Conservation (phyloP, 257 asterid species). For the Apocynum venetum region DNA sequence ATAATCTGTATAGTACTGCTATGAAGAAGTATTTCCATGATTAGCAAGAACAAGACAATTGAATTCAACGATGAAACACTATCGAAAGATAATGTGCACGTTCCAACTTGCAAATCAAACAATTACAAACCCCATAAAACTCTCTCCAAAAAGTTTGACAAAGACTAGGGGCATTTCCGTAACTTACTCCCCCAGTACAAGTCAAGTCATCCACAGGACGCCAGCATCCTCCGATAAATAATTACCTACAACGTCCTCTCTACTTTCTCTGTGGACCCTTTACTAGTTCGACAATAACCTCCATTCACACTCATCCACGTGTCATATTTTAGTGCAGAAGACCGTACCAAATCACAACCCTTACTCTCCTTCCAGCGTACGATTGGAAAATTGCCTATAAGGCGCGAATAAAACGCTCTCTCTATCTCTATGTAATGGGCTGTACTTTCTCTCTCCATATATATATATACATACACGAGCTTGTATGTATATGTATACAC, state of each 20-base stretch:
- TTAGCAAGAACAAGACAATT: no score
- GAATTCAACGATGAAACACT: no score
- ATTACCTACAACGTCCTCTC: not conserved
- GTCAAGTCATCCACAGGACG: not conserved
- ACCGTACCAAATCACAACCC: not conserved
- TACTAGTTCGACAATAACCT: no score
- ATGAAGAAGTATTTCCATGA: no score
- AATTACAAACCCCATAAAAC: no score
- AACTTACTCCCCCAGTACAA: not conserved
- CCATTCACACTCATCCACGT: not conserved
- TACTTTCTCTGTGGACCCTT: not conserved
- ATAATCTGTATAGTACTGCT: no score
- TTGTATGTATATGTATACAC: not conserved
- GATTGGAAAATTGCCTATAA: constrained; percentile 9
- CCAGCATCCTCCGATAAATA: not conserved
- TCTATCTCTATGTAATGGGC: not conserved
- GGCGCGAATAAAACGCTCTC: constrained; percentile 7
- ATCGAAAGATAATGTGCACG: no score
- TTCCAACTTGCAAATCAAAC: no score
- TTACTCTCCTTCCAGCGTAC: constrained; percentile 3
- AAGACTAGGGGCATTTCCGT: not conserved
- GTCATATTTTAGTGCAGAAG: not conserved
- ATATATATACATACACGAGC: not conserved
- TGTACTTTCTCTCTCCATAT: not conserved
- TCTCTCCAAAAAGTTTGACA: constrained; percentile 1